Evolutionary conservation across 306 rosid genomes (phyloP), one percentile per base, ranked within the genome.

Genomic region (Cucumis sativus): DNA sequence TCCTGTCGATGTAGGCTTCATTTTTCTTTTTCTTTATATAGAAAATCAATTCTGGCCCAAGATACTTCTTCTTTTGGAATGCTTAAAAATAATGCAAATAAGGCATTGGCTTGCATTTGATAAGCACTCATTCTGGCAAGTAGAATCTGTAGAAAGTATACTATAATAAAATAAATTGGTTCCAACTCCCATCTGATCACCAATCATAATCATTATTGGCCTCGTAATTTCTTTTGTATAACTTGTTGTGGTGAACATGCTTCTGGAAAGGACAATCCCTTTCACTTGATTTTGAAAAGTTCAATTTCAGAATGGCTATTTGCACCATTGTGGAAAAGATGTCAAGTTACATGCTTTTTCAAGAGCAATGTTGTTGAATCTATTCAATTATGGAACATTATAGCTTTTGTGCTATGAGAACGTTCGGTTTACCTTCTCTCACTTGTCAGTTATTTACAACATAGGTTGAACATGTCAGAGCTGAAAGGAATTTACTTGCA

Each of bases 401-500:
- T 30, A 11, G 56, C 78, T 55, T 75, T 16, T 28, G 16, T 7
- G 5, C 60, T 60, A 51, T 17, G 76, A 28, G 14, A 51, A 72
- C 4, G 13, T 28, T 25, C 8, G 16, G 43, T 72, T 72, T 76
- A 60, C 72, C 10, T 37, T 33, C 28, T 47, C 76, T 77, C 59
- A 49, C 63, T 63, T 52, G 3, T 82, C 40, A 17, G 52, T 56
- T 70, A 23, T 79, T 55, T 37, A 63, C 54, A 58, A 82, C 15
- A 28, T 77, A 87, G 91, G 91, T 87, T 77, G 91, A 87, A 86
- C 91, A 85, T 77, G 91, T 85, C 81, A 89, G 91, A 86, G 94
- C 98, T 20, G 97, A 94, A 83, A 87, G 98, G 81, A 94, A 94
- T 77, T 83, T 90, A 79, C 96, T 94, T 65, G 98, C 98, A 17